Conservation (phyloP, 768 basidiomycete genomes). For the Lyophyllum atratum region DNA sequence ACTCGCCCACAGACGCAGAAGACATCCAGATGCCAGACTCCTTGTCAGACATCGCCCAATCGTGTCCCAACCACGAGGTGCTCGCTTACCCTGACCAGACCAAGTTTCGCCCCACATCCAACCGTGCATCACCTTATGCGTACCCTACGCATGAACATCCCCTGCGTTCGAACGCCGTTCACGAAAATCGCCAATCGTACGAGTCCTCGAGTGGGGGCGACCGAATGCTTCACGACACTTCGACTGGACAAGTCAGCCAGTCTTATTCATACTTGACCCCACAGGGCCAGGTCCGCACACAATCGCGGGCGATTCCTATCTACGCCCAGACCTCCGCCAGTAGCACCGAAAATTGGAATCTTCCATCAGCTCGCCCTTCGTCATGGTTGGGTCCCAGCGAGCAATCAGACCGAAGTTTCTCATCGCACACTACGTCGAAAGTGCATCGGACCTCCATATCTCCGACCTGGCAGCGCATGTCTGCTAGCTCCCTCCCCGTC, state of each 20-base stretch:
- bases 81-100: conserved; percentile 26
- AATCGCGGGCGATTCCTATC: conserved; percentile 4
- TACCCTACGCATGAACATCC: conserved; percentile 6
- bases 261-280: conserved; percentile 8
- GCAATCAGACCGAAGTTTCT: conserved; percentile 3
- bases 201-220: background rate
- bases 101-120: conserved; percentile 24
- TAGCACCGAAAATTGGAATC: conserved; percentile 10
- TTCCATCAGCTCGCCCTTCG: conserved; percentile 6
- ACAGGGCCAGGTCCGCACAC: conserved; percentile 9
- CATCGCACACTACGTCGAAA: conserved; percentile 3
- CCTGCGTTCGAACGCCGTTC: background rate
- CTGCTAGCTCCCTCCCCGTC: conserved; percentile 22
- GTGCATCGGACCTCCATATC: conserved; percentile 1
- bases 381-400: conserved; percentile 15
- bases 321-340: conserved; percentile 5
- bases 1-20: conserved; percentile 38
- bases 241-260: background rate
- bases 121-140: conserved; percentile 24
- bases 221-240: conserved; percentile 2
- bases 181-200: conserved; percentile 7
- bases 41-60: conserved; percentile 22
- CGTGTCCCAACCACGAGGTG: conserved; percentile 29
- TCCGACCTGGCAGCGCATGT: conserved; percentile 15
- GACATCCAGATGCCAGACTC: conserved; percentile 26